Percentiles rank a stretch among this genome's conserved stretches.
Evolutionary conservation across 331 rosid genomes (phyloP).

Genomic region (Saraca asoca): DNA sequence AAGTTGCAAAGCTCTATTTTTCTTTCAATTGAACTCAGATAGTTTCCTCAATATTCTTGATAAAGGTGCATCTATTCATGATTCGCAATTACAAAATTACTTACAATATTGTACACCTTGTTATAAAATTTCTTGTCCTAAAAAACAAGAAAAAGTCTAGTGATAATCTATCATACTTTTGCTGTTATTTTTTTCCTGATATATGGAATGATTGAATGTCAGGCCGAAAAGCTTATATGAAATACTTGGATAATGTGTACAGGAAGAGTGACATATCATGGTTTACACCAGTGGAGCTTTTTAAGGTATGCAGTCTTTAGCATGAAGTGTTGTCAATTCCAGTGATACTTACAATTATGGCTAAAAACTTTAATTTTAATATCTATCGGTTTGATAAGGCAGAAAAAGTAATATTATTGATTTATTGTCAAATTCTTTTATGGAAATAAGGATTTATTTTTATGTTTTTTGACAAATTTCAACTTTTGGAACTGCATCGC

Average conservation of each 20-base stretch:
- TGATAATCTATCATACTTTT: slow-evolving; percentile 5
- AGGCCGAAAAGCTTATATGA: slow-evolving; percentile 90
- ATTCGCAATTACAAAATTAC: not conserved
- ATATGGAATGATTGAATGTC: slow-evolving; percentile 37
- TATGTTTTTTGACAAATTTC: not conserved
- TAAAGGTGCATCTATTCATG: slow-evolving; percentile 11
- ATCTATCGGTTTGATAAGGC: slow-evolving; percentile 5
- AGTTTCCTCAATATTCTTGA: slow-evolving; percentile 14
- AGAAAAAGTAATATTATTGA: not conserved
- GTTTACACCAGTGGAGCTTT: slow-evolving; percentile 96
- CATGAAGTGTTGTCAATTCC: slow-evolving; percentile 11
- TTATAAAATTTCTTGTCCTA: not conserved
- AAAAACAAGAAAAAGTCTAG: not conserved
- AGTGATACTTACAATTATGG: slow-evolving; percentile 9
- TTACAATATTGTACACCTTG: not conserved
- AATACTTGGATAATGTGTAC: slow-evolving; percentile 75
- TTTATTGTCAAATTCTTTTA: slow-evolving; percentile 2
- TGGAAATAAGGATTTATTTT: not conserved
- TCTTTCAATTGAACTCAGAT: slow-evolving; percentile 18
- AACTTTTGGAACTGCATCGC: slow-evolving; percentile 16
- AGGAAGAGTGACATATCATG: slow-evolving; percentile 75
- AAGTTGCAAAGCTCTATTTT: not conserved
- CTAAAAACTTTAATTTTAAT: slow-evolving; percentile 2
- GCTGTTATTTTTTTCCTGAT: slow-evolving; percentile 22
- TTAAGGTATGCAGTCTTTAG: slow-evolving; percentile 60